Evolutionary conservation across 192 early-diverging fungal species (phyloP).

Genomic region (Gamsiella multidivaricata): DNA sequence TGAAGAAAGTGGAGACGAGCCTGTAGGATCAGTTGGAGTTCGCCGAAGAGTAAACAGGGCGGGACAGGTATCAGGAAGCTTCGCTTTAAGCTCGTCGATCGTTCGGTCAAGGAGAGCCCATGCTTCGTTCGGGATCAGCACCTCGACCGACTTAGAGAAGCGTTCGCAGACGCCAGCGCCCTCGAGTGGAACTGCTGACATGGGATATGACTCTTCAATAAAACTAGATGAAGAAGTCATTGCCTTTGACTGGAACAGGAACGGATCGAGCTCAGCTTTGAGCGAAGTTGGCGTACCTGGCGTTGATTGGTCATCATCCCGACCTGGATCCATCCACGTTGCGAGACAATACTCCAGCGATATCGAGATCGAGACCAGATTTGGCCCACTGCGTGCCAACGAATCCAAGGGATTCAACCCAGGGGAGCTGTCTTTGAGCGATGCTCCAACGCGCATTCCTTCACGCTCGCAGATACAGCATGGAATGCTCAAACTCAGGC

Average conservation of each 20-base stretch:
- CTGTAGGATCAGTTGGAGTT: too few relatives aligned
- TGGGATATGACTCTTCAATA: too few relatives aligned
- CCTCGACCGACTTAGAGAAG: too few relatives aligned
- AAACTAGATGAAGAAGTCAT: not conserved
- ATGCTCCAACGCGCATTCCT: not conserved
- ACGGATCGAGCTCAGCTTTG: constrained; percentile 32
- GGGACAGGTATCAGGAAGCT: too few relatives aligned
- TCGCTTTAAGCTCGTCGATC: too few relatives aligned
- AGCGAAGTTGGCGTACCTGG: constrained; percentile 9
- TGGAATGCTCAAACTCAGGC: not conserved
- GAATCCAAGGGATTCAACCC: constrained; percentile 37
- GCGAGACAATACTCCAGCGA: not conserved
- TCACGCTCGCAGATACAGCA: not conserved
- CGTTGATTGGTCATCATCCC: not conserved
- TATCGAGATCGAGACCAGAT: constrained; percentile 32
- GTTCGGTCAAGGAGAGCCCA: too few relatives aligned
- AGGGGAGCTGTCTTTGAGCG: constrained; percentile 17
- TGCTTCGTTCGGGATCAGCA: too few relatives aligned
- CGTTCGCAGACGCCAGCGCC: not conserved
- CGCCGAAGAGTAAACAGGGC: too few relatives aligned
- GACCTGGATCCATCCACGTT: not conserved
- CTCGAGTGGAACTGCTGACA: too few relatives aligned
- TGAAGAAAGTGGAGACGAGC: too few relatives aligned
- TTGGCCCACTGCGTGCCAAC: constrained; percentile 18
- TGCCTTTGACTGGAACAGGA: constrained; percentile 29